Conservation (phyloP, 2,329 filamentous ascomycete genomes). For the Colletotrichum liaoningense region DNA sequence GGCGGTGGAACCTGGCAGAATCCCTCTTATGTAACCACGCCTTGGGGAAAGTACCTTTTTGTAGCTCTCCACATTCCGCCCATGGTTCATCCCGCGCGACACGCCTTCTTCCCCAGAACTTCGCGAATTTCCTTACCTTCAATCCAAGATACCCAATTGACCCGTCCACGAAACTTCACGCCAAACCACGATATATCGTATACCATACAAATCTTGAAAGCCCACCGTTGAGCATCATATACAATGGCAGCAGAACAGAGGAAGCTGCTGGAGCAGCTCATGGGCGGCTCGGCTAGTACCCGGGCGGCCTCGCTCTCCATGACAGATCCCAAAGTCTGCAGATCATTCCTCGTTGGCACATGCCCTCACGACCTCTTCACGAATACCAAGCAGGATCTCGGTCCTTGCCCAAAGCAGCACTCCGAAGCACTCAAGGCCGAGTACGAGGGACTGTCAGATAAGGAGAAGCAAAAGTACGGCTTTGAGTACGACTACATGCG, state of each 20-base stretch:
- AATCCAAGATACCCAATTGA: neutral
- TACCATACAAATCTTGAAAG: neutral
- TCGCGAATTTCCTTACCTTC: neutral
- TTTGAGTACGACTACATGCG: constrained; percentile 98
- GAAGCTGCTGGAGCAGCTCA: constrained; percentile 97
- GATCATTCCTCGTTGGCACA: constrained; percentile 38
- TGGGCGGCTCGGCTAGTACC: constrained; percentile 80
- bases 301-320: constrained; percentile 87
- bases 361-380: constrained; percentile 85
- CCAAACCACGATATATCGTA: neutral
- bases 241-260: constrained; percentile 96
- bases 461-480: constrained; percentile 81
- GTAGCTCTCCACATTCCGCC: constrained; percentile 32
- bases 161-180: neutral
- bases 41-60: constrained; percentile 1
- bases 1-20: constrained; percentile 37
- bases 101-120: constrained; percentile 16
- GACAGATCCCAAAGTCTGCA: constrained; percentile 68
- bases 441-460: constrained; percentile 79
- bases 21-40: constrained; percentile 20
- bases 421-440: constrained; percentile 89
- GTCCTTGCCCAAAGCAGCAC: constrained; percentile 88
- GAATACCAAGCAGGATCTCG: constrained; percentile 98
- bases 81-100: constrained; percentile 25
- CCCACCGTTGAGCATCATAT: neutral